Evolutionary conservation across 2,329 filamentous ascomycete species (phyloP), one percentile per base, ranked within the genome.

Genomic region (Beauveria brongniartii): DNA sequence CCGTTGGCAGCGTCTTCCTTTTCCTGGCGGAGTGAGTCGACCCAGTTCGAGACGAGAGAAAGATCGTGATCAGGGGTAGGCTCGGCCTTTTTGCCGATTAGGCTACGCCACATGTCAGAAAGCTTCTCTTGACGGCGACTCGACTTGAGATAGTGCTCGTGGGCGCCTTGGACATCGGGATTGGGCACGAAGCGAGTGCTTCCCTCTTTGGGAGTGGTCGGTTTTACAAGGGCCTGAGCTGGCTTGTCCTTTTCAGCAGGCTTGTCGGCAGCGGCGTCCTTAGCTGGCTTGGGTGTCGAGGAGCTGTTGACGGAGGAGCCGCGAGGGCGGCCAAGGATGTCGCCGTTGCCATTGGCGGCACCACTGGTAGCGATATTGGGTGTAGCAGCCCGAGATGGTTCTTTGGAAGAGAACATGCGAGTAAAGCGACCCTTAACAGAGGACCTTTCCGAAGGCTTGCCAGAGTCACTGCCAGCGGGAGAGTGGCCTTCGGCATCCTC

Each of bases 71-170:
- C 90, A 30, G 87, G 80, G 22, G 79, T 77, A 18, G 84, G 81
- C 64, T 92, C 90, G 71, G 90, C 89, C 75, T 91, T 92, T 74
- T 90, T 91, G 65, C 91, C 91, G 58, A 97, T 82, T 67, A 97
- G 83, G 67, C 88, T 87, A 67, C 92, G 89, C 74, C 96, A 88
- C 85, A 97, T 90, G 73, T 95, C 92, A 22, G 90, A 88, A 61
- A 99, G 80, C 76, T 97, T 97, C 75, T 99, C 93, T 74, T 99
- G 93, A 61, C 94, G 85, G 72, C 91, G 91, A 63, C 90, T 90
- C 64, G 90, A 92, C 76, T 91, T 94, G 65, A 99, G 85, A 68
- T 91, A 85, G 72, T 99, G 94, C 69, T 90, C 87, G 70, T 99
- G 94, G 41, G 86, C 83, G 65, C 90, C 90, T 64, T 88, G 78